phyloP scores from a whole-genome alignment of 345 rosid genomes.

The Gossypioides kirkii region DNA sequence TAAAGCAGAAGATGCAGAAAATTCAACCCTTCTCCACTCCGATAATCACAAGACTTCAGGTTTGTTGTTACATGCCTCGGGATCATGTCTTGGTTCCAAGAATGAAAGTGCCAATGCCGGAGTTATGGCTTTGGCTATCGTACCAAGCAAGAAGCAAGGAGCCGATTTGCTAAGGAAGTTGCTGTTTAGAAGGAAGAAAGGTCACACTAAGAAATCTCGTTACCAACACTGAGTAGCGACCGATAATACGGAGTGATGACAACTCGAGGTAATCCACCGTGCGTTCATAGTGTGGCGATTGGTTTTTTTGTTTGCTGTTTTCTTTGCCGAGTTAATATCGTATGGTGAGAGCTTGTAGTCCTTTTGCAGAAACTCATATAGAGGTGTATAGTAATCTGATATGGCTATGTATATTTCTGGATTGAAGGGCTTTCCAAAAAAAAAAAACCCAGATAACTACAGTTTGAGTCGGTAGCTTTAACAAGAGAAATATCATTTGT shows the following conservation, averaged over 20 bases:
- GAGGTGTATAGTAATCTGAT: neutral
- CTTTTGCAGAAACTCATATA: neutral
- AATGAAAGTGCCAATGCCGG: constrained; percentile 21
- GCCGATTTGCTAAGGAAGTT: constrained; percentile 57
- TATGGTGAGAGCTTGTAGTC: constrained; percentile 1
- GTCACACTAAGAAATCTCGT: constrained; percentile 43
- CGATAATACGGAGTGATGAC: neutral
- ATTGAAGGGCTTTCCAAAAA: neutral
- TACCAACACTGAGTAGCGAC: constrained; percentile 24
- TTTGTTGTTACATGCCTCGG: constrained; percentile 25
- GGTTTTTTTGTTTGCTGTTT: neutral
- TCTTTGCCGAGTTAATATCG: neutral
- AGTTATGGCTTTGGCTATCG: constrained; percentile 33
- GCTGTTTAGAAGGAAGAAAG: constrained; percentile 65
- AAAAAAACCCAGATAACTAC: constrained; percentile 4
- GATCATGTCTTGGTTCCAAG: constrained; percentile 23
- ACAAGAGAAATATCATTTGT: neutral
- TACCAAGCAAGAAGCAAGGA: constrained; percentile 57
- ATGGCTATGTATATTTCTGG: neutral
- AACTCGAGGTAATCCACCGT: neutral
- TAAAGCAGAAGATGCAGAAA: constrained; percentile 28
- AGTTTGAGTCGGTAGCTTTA: constrained; percentile 9
- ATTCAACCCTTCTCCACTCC: constrained; percentile 12
- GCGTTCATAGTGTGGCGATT: constrained; percentile 8
- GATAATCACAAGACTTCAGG: constrained; percentile 19